Evolutionary conservation across 2,329 filamentous ascomycete genomes (phyloP), one percentile per base, ranked within the genome.

Genomic region (Zopfia rhizophila): DNA sequence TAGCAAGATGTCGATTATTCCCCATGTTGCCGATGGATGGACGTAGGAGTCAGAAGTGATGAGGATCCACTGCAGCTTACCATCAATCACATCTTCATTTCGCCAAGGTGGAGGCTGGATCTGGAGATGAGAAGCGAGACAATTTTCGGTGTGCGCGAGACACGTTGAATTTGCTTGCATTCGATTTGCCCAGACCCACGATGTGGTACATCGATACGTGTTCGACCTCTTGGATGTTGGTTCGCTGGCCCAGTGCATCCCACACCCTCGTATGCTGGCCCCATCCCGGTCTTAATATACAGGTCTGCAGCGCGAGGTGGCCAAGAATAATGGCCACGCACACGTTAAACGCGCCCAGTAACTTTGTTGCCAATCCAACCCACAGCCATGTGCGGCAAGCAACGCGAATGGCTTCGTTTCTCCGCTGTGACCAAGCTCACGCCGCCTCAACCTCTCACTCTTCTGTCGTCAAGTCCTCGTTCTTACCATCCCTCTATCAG

Each of bases 61-160:
- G 28, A 33, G 33, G 23, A 6, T n/a, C n/a, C n/a, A n/a, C n/a
- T n/a, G n/a, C n/a, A n/a, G n/a, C n/a, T n/a, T n/a, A n/a, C n/a
- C n/a, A n/a, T n/a, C n/a, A n/a, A n/a, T n/a, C n/a, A n/a, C n/a
- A n/a, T n/a, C n/a, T n/a, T n/a, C n/a, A n/a, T n/a, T n/a, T n/a
- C n/a, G n/a, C n/a, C n/a, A n/a, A n/a, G n/a, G n/a, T n/a, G n/a
- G n/a, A n/a, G n/a, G n/a, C n/a, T n/a, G n/a, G n/a, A n/a, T n/a
- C n/a, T n/a, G n/a, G n/a, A n/a, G n/a, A n/a, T n/a, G n/a, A n/a
- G n/a, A n/a, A n/a, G n/a, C n/a, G n/a, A n/a, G n/a, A n/a, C n/a
- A n/a, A 32, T 24, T 18, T 33, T 42, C 44, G 49, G 45, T 38
- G 31, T 53, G 43, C 35, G 53, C 42, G 45, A 50, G 49, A 53